A percentile compares a stretch with the other conserved stretches of the same genome.
These are phyloP conservation scores for Neodidymelliopsis sp. DNA, from an alignment of 2,329 filamentous ascomycete genomes.

Conservation along the genomic window DNA sequence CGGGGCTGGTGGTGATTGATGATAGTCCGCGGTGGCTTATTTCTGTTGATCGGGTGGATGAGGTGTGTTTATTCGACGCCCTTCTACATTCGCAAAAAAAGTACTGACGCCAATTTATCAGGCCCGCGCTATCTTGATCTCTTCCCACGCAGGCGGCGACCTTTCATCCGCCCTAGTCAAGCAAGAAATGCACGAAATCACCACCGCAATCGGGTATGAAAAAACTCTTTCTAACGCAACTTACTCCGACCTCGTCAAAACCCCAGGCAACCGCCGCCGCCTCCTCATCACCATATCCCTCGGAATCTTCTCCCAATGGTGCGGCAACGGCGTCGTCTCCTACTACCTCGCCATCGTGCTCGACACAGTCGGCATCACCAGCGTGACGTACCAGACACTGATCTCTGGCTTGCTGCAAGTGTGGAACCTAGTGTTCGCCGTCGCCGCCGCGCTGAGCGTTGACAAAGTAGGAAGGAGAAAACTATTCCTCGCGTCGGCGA, in stretches of 20 bases:
- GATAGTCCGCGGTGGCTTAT: slow-evolving; percentile 56
- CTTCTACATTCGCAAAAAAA: too few relatives aligned
- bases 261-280: slow-evolving; percentile 48
- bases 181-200: slow-evolving; percentile 22
- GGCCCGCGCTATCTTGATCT: slow-evolving; percentile 11
- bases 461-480: slow-evolving; percentile 52
- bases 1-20: slow-evolving; percentile 51
- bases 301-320: slow-evolving; percentile 50
- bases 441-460: slow-evolving; percentile 43
- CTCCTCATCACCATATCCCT: slow-evolving; percentile 49
- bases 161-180: slow-evolving; percentile 18
- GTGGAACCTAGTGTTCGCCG: slow-evolving; percentile 45
- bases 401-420: slow-evolving; percentile 51
- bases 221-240: slow-evolving; percentile 15
- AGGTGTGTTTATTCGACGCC: slow-evolving; percentile 9
- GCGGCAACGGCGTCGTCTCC: slow-evolving; percentile 50
- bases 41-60: slow-evolving; percentile 55
- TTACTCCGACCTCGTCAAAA: slow-evolving; percentile 35
- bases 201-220: slow-evolving; percentile 10
- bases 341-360: slow-evolving; percentile 50
- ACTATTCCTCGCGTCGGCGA: slow-evolving; percentile 53
- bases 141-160: slow-evolving; percentile 28
- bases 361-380: slow-evolving; percentile 48
- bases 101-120: slow-evolving; percentile 38
- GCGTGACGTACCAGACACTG: slow-evolving; percentile 42